These are phyloP conservation scores for Fusarium sp. DNA, from an alignment of 2,329 filamentous ascomycete species.

Conservation along the genomic window DNA sequence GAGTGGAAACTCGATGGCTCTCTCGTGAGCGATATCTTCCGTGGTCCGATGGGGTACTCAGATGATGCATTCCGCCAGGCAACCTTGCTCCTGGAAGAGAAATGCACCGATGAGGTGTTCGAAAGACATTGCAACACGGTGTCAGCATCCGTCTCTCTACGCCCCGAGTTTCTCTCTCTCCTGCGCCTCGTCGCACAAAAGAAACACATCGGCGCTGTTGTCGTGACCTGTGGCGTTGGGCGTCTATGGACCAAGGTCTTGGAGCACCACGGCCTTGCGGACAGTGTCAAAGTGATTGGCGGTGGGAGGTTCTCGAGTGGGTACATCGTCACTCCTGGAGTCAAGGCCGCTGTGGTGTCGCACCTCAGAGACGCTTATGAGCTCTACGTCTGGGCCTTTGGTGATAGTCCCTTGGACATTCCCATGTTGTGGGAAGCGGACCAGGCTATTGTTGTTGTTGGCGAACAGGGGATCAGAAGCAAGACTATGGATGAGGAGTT, in stretches of 20 bases:
- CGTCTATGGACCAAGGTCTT: conserved; percentile 66
- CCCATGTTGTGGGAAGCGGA: conserved; percentile 65
- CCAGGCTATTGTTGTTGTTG: conserved; percentile 64
- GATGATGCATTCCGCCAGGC: conserved; percentile 65
- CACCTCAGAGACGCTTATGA: conserved; percentile 48
- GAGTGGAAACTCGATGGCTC: neutral
- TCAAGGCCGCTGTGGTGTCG: conserved; percentile 60
- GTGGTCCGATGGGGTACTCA: conserved; percentile 57
- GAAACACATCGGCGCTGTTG: conserved; percentile 54
- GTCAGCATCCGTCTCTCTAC: conserved; percentile 52
- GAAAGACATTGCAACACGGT: conserved; percentile 56
- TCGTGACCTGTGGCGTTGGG: conserved; percentile 65
- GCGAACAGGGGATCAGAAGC: conserved; percentile 56
- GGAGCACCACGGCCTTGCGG: conserved; percentile 50
- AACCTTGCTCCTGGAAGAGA: conserved; percentile 61
- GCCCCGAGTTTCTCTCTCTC: conserved; percentile 58
- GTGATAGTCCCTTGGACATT: conserved; percentile 68
- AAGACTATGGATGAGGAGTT: conserved; percentile 61
- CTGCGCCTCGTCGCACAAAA: conserved; percentile 47
- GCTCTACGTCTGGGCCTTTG: conserved; percentile 65
- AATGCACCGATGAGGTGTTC: conserved; percentile 49
- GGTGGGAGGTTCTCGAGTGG: conserved; percentile 57
- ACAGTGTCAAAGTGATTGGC: conserved; percentile 61
- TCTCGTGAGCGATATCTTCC: conserved; percentile 40
- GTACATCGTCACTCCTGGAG: conserved; percentile 58